phyloP scores from a whole-genome alignment of 2,329 filamentous ascomycete species.

The Cytospora leucostoma region DNA sequence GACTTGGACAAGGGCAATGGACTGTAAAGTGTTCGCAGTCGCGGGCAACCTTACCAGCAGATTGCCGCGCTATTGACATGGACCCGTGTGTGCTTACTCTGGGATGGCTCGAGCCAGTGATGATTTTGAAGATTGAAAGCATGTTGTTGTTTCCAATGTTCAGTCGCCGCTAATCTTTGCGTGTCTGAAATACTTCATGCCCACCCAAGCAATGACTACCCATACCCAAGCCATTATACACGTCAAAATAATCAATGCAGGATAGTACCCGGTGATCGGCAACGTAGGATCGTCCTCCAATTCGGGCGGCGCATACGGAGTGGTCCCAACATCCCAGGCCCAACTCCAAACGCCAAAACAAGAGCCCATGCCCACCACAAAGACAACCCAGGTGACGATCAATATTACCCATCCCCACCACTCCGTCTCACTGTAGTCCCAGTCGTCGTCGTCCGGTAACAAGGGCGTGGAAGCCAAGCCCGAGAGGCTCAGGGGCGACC shows the following conservation, averaged over 20 bases:
- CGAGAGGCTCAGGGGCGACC: constrained; percentile 61
- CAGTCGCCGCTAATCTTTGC: constrained; percentile 78
- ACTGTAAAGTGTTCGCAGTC: background rate
- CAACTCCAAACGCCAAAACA: constrained; percentile 95
- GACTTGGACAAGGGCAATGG: background rate
- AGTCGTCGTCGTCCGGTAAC: constrained; percentile 57
- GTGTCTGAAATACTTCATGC: constrained; percentile 99
- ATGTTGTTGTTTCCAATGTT: constrained; percentile 20
- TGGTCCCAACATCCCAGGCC: constrained; percentile 98
- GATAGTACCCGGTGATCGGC: constrained; percentile 96
- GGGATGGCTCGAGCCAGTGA: no score
- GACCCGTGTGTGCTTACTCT: no score
- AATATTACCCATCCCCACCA: constrained; percentile 98
- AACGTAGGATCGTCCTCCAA: constrained; percentile 92
- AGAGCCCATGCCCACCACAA: constrained; percentile 94
- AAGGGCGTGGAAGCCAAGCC: constrained; percentile 53
- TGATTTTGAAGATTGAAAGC: background rate
- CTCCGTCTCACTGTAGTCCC: constrained; percentile 93
- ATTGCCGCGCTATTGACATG: background rate
- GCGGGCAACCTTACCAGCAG: background rate
- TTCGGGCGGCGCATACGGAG: constrained; percentile 91
- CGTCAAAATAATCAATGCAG: constrained; percentile 87
- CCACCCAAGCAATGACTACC: constrained; percentile 96
- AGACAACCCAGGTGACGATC: constrained; percentile 89
- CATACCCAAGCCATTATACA: constrained; percentile 98